Evolutionary conservation across 148 eudicot species (phyloP).

Genomic region (Chenopodium quinoa): DNA sequence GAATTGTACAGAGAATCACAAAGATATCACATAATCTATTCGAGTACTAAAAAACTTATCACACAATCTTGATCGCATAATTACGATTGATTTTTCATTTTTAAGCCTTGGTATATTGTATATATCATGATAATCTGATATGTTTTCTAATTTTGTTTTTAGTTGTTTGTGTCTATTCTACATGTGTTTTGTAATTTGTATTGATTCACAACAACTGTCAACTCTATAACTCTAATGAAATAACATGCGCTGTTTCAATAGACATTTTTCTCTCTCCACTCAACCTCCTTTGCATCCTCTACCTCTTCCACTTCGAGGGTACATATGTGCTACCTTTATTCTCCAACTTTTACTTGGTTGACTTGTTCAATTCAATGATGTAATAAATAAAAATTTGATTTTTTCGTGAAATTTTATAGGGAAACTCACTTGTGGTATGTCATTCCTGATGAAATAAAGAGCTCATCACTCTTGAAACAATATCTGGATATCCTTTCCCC

Average conservation of each 20-base stretch:
- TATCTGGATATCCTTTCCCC: conserved; percentile 68
- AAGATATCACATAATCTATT: too few relatives aligned
- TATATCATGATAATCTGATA: background rate
- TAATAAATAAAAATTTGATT: background rate
- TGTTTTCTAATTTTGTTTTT: background rate
- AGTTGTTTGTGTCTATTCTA: background rate
- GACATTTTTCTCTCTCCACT: conserved; percentile 36
- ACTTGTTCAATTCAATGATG: background rate
- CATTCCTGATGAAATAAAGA: conserved; percentile 65
- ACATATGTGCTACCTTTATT: conserved; percentile 5
- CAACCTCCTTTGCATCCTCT: conserved; percentile 40
- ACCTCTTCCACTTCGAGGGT: conserved; percentile 64
- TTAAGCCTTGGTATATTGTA: background rate
- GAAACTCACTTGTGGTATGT: conserved; percentile 87
- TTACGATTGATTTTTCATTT: too few relatives aligned
- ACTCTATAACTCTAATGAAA: background rate
- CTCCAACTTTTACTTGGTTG: background rate
- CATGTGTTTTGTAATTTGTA: background rate
- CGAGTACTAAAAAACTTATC: too few relatives aligned
- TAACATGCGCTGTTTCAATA: conserved; percentile 48
- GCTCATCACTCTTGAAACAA: conserved; percentile 46
- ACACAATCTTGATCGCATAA: too few relatives aligned
- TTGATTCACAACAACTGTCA: background rate
- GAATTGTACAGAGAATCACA: too few relatives aligned
- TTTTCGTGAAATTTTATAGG: conserved; percentile 37